A percentile compares a stretch with the other conserved stretches of the same genome.
These are phyloP conservation scores for Pythium chondricola DNA, from an alignment of 352 stramenopile genomes.

Conservation along the genomic window DNA sequence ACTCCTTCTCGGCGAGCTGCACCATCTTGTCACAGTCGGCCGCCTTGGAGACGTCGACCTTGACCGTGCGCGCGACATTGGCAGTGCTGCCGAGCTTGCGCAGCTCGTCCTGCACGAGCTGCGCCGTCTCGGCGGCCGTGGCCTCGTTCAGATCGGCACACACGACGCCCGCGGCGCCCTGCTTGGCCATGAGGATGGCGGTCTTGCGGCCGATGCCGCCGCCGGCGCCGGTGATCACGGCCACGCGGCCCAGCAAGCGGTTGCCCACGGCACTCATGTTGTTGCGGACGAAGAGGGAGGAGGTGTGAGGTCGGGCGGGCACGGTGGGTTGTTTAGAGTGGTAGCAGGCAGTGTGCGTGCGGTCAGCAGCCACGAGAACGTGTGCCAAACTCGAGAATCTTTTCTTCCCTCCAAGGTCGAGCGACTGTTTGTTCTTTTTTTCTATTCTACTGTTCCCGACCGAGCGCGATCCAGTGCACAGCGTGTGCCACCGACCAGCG, in stretches of 20 bases:
- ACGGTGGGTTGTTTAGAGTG: conserved; percentile 7
- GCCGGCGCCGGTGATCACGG: conserved; percentile 77
- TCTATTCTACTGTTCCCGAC: no score
- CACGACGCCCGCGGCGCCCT: conserved; percentile 71
- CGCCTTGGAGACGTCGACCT: conserved; percentile 72
- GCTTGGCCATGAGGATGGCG: conserved; percentile 76
- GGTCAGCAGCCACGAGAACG: no score
- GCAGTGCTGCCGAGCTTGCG: conserved; percentile 43
- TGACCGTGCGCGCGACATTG: conserved; percentile 44
- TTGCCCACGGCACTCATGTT: conserved; percentile 47
- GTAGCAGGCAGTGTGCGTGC: no score
- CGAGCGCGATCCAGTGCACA: no score
- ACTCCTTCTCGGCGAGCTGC: conserved; percentile 68
- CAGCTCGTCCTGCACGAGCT: conserved; percentile 62
- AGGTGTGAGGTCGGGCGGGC: background rate
- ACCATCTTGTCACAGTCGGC: conserved; percentile 73
- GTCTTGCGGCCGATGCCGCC: conserved; percentile 80
- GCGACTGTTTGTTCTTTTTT: no score
- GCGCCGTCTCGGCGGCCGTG: conserved; percentile 52
- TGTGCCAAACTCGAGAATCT: no score
- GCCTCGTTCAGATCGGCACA: conserved; percentile 75
- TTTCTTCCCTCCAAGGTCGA: no score
- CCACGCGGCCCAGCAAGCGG: conserved; percentile 65
- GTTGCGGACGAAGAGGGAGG: background rate
- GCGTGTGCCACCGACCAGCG: no score